Evolutionary conservation across 768 basidiomycete genomes (phyloP), one percentile per base, ranked within the genome.

Genomic region (Coprinellus micaceus): DNA sequence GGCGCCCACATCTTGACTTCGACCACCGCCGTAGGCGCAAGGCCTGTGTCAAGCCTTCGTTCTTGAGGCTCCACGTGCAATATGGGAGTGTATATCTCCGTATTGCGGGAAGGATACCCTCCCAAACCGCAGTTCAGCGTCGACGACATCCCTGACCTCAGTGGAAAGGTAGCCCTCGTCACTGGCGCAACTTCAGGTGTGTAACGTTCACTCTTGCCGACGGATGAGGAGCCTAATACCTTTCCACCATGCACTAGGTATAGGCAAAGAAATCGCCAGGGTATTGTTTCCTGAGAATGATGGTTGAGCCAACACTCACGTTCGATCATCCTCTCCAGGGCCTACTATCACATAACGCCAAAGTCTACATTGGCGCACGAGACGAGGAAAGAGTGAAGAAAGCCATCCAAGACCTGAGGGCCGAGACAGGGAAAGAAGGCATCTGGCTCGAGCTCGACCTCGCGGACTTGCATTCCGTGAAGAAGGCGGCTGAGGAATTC

Each of bases 181-280:
- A 74, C 73, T 6, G 71, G 71, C 4, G 70, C 61, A 25, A 71
- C 67, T 40, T 60, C 68, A 11, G 70, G 68, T 62, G 44, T 22
- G 61, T 54, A 24, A 15, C 21, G 5, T 45, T 46, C 9, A 30
- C 17, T n/a, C n/a, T n/a, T n/a, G n/a, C n/a, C n/a, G n/a, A n/a
- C n/a, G n/a, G n/a, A n/a, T n/a, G n/a, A n/a, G n/a, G n/a, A n/a
- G n/a, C n/a, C n/a, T n/a, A n/a, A n/a, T n/a, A n/a, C n/a, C n/a
- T n/a, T n/a, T n/a, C n/a, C n/a, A n/a, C n/a, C n/a, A n/a, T 28
- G 26, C n/a, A 17, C 22, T 25, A 57, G 69, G 84, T 0, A 75
- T 88, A 37, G 86, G 85, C 19, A 82, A 81, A 59, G 83, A 84
- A 63, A 82, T 81, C 1, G 78, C 71, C 7, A 83, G 81, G 73